Evolutionary conservation across 2,329 filamentous ascomycete genomes (phyloP).

Genomic region (Penicillium hordei): DNA sequence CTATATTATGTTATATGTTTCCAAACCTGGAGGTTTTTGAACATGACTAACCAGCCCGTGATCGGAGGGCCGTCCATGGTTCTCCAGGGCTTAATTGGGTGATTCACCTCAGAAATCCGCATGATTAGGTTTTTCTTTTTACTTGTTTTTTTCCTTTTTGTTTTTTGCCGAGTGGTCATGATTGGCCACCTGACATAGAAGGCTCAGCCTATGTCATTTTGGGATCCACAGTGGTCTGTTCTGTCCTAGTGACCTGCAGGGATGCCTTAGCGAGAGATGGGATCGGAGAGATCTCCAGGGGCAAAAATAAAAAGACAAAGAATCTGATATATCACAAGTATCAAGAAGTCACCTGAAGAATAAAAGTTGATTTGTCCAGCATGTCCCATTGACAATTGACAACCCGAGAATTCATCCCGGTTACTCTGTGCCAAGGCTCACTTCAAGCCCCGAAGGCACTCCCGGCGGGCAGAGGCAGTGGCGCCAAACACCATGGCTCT

Average conservation of each 20-base stretch:
- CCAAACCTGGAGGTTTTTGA: not conserved
- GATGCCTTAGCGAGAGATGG: slow-evolving; percentile 3
- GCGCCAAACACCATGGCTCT: not conserved
- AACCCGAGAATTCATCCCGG: not conserved
- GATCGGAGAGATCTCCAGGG: slow-evolving; percentile 7
- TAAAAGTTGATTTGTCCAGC: slow-evolving; percentile 2
- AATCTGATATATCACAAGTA: not conserved
- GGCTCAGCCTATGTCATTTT: not conserved
- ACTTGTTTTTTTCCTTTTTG: not conserved
- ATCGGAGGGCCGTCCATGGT: not conserved
- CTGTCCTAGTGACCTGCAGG: slow-evolving; percentile 4
- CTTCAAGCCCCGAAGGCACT: slow-evolving; percentile 2
- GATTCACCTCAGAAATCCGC: not conserved
- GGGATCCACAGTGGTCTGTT: not conserved
- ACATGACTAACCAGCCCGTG: not conserved
- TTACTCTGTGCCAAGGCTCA: slow-evolving; percentile 1
- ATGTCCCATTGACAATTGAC: not conserved
- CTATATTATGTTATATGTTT: not conserved
- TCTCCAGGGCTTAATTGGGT: not conserved
- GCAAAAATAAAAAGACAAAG: not conserved
- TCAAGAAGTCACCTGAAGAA: not conserved
- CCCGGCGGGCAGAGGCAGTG: not conserved
- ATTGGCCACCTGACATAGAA: not conserved
- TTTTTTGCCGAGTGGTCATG: not conserved
- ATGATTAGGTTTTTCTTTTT: not conserved